Evolutionary conservation across 805 yeast genomes (phyloP).

Genomic region (Hanseniaspora thailandica): DNA sequence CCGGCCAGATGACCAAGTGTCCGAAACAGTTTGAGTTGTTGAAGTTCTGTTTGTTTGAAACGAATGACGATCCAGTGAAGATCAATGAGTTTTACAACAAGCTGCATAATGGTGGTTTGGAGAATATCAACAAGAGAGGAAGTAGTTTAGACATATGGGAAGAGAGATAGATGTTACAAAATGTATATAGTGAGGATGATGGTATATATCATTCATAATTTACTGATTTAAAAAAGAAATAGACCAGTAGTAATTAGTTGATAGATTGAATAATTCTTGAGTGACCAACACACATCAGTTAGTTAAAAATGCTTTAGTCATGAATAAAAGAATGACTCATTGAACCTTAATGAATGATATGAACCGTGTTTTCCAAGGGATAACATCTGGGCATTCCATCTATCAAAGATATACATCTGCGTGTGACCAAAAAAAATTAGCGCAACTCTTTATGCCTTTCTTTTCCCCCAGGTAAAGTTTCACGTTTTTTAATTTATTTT

Average conservation of each 20-base stretch:
- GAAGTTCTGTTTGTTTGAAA: constrained; percentile 54
- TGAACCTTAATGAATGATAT: too few relatives aligned
- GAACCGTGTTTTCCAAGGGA: neutral
- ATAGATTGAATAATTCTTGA: too few relatives aligned
- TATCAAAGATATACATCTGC: neutral
- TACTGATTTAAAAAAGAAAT: too few relatives aligned
- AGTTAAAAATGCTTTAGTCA: too few relatives aligned
- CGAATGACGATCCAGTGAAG: constrained; percentile 44
- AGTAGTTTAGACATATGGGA: constrained; percentile 83
- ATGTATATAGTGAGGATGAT: neutral
- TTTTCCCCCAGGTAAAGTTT: too few relatives aligned
- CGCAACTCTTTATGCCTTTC: neutral
- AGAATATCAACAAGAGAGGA: constrained; percentile 39
- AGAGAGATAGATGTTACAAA: constrained; percentile 21
- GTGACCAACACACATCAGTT: too few relatives aligned
- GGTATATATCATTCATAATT: too few relatives aligned
- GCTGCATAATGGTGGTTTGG: constrained; percentile 12
- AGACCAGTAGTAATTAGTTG: too few relatives aligned
- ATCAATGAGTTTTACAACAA: constrained; percentile 66
- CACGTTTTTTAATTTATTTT: too few relatives aligned
- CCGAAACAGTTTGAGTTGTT: constrained; percentile 57
- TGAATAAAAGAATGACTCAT: neutral
- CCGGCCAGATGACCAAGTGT: constrained; percentile 68
- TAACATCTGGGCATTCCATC: neutral
- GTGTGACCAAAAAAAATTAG: neutral